Evolutionary conservation across 768 basidiomycete genomes (phyloP), one percentile per base, ranked within the genome.

Genomic region (Rubroboletus satanas): DNA sequence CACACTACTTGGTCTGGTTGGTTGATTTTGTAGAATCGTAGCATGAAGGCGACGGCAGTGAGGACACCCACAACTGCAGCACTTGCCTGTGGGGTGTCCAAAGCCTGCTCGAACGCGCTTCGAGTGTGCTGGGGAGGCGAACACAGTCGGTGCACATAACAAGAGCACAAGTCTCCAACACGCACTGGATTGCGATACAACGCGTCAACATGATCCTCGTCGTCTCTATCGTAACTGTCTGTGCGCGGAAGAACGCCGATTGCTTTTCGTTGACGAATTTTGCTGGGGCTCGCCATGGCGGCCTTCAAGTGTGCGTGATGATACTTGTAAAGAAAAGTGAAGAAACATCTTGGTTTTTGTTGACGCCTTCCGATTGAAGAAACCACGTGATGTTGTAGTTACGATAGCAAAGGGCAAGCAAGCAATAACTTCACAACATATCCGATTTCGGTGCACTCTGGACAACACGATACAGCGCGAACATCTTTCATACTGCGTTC

Each of bases 1-100:
- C 73, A 93, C 91, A 95, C 93, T 58, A 95, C 93, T 75, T 93
- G 89, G 77, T 94, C 91, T 42, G 93, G 94, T 68, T 91, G 86
- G 67, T 87, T 91, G 69, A 96, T 92, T 77, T 95, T 92, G 79
- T 90, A 96, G 75, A 95, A 94, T 33, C 94, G 85, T 58, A 93
- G 67, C 18, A 84, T 84, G 69, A 94, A 91, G 21, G 93, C 89
- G 47, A 92, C 70, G 4, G 82, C 76, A 18, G 92, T 93, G 42
- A 92, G 77, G 15, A 78, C 64, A 43, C 75, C 77, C 42, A 88
- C 82, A n/a, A 86, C 77, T 28, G 79, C 71, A 55, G 77, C 73
- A 71, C 87, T 91, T 46, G 81, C 85, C 52, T 78, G 75, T 45
- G 75, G 74, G 15, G 84, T 81, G 65, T 90, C 86, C 44, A 90